Evolutionary conservation across 345 rosid genomes (phyloP), one percentile per base, ranked within the genome.

Genomic region (Laguncularia racemosa): DNA sequence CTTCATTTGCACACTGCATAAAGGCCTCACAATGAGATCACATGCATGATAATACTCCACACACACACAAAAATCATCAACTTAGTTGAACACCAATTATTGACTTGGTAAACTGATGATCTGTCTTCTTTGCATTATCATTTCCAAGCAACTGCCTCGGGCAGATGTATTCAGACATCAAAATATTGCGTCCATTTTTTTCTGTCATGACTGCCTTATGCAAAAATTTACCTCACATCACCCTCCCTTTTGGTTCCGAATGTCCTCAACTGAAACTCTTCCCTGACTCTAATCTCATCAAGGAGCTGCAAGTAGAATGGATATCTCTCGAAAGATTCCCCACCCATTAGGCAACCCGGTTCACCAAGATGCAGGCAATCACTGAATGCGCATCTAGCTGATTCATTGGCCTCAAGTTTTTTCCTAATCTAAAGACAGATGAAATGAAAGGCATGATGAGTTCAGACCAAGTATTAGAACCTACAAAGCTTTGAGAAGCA

Each of bases 191-290:
- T 33, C 9, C 40, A 33, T 4, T 6, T 6, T 7, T 2, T 7
- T 9, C 40, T 10, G 1, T 33, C 7, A 33, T 5, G 40, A 16
- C 13, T 48, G 44, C 44, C 49, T 14, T 12, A 40, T 51, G 38
- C 33, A 64, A 16, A 50, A 15, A 52, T 67, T 51, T 76, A 92
- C 96, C 96, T 89, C 17, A 92, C 87, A 66, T 84, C 95, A 16
- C 79, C 68, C 71, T 92, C 98, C 57, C 68, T 81, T 70, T 92
- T 92, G 72, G 98, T 89, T 50, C 96, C 98, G 61, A 76, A 92
- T 52, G 93, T 89, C 77, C 89, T 77, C 50, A 86, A 66, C 57
- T 92, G 95, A 78, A 86, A 89, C 63, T 83, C 91, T 61, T 89
- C 95, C 69, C 96, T 81, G 80, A 81, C 75, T 74, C 73, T 81